Base-by-base conservation (phyloP, 208 protist species). In the Leptomonas seymouri region DNA sequence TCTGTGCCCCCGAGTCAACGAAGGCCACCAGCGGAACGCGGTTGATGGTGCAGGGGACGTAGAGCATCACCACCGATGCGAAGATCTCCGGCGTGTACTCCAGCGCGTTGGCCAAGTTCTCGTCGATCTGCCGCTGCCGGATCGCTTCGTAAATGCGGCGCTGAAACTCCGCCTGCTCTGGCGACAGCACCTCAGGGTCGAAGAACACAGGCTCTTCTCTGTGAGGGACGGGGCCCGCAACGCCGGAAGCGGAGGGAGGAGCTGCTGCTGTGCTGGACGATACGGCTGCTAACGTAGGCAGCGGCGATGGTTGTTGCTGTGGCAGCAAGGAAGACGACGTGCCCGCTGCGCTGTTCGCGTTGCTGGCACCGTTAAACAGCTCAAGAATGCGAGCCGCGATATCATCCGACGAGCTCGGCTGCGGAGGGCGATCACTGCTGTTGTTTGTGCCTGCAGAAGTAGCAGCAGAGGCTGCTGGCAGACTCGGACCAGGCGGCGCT, bases 51-150 rank as follows among this genome's bases (percentile, higher is more conserved):
- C 84, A 91, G 28, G 87, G 57, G 34, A 99, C 87, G 76, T 97
- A 98, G 16, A 99, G 78, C 95, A 99, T 98, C 44, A 81, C 64
- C 11, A 98, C 91, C 11, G 7, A 14, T 3, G 66, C 89, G 70
- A 98, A 98, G 0, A 85, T 74, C 82, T 99, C 97, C n/a, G 98
- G 98, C 6, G 84, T 97, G 72, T 98, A 87, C 77, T 99, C 98
- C 14, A 98, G 78, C 20, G 98, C 98, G 44, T 84, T 72, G 25
- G 76, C 64, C 53, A 98, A 71, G 77, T 96, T 98, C 39, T 98
- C 81, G 18, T 94, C 80, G 28, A 98, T 90, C 36, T 98, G 95
- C 41, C 83, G 64, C 69, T 78, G 73, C 27, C 86, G 81, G 39
- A 97, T 98, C 5, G 65, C 54, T 46, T 97, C 85, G 56, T 97